A percentile compares a stretch with the other conserved stretches of the same genome.
Evolutionary conservation across 345 rosid species (phyloP).

Genomic region (Brassica nigra): DNA sequence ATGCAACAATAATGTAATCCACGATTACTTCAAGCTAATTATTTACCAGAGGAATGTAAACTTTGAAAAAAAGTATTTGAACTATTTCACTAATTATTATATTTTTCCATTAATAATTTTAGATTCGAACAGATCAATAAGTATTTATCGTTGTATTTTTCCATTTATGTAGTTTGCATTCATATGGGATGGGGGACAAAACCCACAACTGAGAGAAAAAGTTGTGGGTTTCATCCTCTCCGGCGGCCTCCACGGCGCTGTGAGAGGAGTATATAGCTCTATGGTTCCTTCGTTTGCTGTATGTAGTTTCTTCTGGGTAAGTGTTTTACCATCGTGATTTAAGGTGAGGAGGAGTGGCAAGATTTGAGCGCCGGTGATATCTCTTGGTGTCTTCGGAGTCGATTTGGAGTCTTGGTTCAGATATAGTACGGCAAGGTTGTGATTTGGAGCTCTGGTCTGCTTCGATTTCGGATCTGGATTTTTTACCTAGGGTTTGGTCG

Average conservation of each 20-base stretch:
- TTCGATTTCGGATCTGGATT: background rate
- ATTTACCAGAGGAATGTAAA: background rate
- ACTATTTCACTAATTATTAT: background rate
- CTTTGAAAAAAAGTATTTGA: background rate
- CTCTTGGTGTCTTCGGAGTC: background rate
- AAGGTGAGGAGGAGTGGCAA: background rate
- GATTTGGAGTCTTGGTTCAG: background rate
- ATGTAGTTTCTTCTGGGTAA: background rate
- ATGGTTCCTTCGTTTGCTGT: background rate
- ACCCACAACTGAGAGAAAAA: background rate
- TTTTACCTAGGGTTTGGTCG: background rate
- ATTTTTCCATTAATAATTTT: background rate
- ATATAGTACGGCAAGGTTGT: background rate
- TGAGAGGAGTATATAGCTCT: background rate
- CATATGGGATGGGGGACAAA: background rate
- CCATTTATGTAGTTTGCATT: background rate
- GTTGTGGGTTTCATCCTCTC: background rate
- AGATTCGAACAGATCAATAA: background rate
- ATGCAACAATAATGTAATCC: background rate
- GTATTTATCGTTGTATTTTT: background rate
- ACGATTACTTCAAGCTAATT: background rate
- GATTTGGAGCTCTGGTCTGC: background rate
- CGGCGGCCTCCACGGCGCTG: background rate
- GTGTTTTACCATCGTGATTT: background rate
- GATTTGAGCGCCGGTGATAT: background rate